Evolutionary conservation across 2,329 filamentous ascomycete species (phyloP).

Genomic region (Sporothrix mexicana): DNA sequence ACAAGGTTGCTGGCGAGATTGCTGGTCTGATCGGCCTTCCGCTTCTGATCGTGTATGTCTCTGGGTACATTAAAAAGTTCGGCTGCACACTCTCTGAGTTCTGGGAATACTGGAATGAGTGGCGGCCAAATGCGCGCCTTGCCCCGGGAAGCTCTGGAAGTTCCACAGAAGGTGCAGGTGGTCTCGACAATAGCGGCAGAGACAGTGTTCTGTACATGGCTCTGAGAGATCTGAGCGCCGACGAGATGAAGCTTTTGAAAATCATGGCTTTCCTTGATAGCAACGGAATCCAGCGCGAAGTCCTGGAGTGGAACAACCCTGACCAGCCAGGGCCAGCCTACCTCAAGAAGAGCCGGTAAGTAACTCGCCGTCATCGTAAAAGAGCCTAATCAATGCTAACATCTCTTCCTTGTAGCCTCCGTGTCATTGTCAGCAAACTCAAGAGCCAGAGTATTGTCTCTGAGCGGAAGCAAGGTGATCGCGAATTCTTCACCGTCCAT

Average conservation of each 20-base stretch:
- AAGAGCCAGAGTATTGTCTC: conserved; percentile 35
- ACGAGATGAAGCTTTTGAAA: conserved; percentile 35
- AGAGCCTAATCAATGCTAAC: background rate
- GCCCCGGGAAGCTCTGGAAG: background rate
- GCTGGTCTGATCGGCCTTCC: conserved; percentile 32
- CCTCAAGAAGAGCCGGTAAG: conserved; percentile 29
- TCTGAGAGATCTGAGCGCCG: conserved; percentile 33
- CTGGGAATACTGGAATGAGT: conserved; percentile 38
- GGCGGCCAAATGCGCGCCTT: conserved; percentile 29
- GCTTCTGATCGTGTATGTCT: conserved; percentile 36
- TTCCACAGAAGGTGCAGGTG: background rate
- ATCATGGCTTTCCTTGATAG: conserved; percentile 37
- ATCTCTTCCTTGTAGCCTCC: conserved; percentile 1
- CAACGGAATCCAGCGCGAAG: conserved; percentile 35
- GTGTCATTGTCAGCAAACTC: conserved; percentile 36
- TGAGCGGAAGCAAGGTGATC: conserved; percentile 29
- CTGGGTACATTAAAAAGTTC: conserved; percentile 36
- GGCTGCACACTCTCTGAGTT: conserved; percentile 36
- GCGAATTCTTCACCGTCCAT: conserved; percentile 35
- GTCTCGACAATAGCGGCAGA: background rate
- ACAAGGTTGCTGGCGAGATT: conserved; percentile 35
- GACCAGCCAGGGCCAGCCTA: conserved; percentile 31
- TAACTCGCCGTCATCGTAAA: background rate
- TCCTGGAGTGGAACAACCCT: conserved; percentile 34
- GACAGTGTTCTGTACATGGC: conserved; percentile 33